These are phyloP conservation scores for Halophytophthora polymorphica DNA, from an alignment of 352 stramenopile species.

Conservation along the genomic window DNA sequence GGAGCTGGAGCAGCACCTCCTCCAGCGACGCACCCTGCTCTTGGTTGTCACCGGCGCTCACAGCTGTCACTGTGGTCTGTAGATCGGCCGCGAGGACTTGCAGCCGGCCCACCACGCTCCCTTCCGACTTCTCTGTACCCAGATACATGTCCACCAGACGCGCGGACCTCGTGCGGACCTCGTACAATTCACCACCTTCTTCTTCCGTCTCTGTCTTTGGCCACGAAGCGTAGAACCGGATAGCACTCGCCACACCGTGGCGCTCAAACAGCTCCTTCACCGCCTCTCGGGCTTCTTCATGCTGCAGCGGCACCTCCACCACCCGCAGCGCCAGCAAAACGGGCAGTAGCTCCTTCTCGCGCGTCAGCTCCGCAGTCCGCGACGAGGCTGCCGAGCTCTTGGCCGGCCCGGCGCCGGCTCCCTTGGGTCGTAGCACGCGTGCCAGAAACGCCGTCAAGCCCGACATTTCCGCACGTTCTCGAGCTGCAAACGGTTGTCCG, in stretches of 20 bases:
- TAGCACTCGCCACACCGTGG: slow-evolving; percentile 45
- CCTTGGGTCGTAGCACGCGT: slow-evolving; percentile 48
- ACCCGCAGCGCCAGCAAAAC: slow-evolving; percentile 50
- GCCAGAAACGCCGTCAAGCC: slow-evolving; percentile 50
- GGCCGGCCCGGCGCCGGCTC: slow-evolving; percentile 7
- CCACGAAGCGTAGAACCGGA: slow-evolving; percentile 46
- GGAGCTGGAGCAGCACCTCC: slow-evolving; percentile 26
- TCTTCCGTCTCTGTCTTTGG: slow-evolving; percentile 15
- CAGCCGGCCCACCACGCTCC: slow-evolving; percentile 32
- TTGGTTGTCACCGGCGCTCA: background rate
- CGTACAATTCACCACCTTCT: slow-evolving; percentile 21
- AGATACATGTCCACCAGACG: slow-evolving; percentile 48
- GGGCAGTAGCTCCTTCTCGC: slow-evolving; percentile 28
- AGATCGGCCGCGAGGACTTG: slow-evolving; percentile 29
- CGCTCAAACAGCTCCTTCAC: slow-evolving; percentile 47
- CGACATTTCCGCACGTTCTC: slow-evolving; percentile 31
- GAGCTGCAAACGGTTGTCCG: slow-evolving; percentile 20
- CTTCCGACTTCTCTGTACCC: slow-evolving; percentile 23
- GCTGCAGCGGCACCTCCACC: slow-evolving; percentile 33
- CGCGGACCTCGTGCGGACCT: slow-evolving; percentile 20
- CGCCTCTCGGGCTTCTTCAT: slow-evolving; percentile 13
- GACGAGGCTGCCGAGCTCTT: background rate
- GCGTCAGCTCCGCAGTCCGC: background rate
- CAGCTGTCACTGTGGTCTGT: slow-evolving; percentile 3
- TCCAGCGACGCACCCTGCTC: slow-evolving; percentile 6